phyloP scores from a whole-genome alignment of 2,329 filamentous ascomycete genomes.

The Calonectria henricotiae region DNA sequence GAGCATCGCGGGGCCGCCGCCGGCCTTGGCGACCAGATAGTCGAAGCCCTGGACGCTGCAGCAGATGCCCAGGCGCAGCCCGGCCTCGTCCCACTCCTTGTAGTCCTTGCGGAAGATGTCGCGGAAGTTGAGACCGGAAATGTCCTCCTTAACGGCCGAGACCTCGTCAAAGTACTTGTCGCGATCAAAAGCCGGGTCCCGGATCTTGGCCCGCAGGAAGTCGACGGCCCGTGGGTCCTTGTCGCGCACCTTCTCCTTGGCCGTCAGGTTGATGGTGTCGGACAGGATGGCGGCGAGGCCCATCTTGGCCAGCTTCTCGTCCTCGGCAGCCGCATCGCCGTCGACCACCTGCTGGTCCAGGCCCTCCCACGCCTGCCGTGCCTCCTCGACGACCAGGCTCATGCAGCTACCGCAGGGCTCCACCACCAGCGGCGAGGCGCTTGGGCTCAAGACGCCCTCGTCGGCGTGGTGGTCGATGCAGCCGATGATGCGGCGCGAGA shows the following conservation, averaged over 20 bases:
- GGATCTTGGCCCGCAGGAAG: conserved; percentile 70
- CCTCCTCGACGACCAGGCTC: conserved; percentile 78
- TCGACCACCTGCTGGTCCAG: conserved; percentile 54
- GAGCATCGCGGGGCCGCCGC: conserved; percentile 64
- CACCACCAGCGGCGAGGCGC: conserved; percentile 73
- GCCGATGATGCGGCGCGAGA: conserved; percentile 70
- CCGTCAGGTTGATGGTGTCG: conserved; percentile 79
- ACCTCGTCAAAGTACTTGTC: conserved; percentile 74
- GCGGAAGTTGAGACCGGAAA: conserved; percentile 72
- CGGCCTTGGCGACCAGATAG: conserved; percentile 73
- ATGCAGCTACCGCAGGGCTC: conserved; percentile 81
- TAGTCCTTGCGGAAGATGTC: conserved; percentile 88
- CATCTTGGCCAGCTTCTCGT: conserved; percentile 77
- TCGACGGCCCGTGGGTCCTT: conserved; percentile 73
- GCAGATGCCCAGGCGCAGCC: conserved; percentile 76
- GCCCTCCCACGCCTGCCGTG: conserved; percentile 71
- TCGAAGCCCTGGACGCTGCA: conserved; percentile 75
- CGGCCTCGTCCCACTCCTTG: conserved; percentile 80
- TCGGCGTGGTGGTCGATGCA: conserved; percentile 88
- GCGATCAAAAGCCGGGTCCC: conserved; percentile 66
- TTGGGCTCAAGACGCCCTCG: conserved; percentile 69
- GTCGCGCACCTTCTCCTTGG: conserved; percentile 76
- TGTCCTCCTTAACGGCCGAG: conserved; percentile 77
- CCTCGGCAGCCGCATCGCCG: conserved; percentile 55
- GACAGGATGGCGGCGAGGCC: conserved; percentile 81